Base-by-base conservation (phyloP, 805 yeast genomes). In the Maudiozyma bulderi region DNA sequence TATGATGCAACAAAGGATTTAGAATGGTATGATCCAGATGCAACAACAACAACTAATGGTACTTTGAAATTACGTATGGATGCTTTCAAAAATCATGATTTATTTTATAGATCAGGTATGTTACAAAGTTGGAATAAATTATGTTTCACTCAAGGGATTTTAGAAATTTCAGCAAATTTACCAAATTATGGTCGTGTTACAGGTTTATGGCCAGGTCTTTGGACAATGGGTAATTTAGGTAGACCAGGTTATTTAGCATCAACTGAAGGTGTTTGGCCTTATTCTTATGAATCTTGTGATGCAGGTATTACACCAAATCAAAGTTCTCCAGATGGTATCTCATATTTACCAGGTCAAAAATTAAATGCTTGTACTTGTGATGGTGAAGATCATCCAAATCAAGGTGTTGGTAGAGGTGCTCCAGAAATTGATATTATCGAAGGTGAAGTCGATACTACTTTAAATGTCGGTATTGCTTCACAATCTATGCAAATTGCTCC, bases 401-500 rank as follows among this genome's bases (percentile, higher is more conserved):
- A 70, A 20, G 97, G 96, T 44, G 66, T 69, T 1, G 97, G 97
- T 11, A 80, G 97, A 66, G 96, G 96, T 47, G 95, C 96, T 0
- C 96, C 96, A 8, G 97, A 89, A 73, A 87, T 91, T 58, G 98
- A 90, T 78, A 81, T 82, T 42, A 65, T 90, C 46, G 98, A 90
- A 76, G 96, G 84, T 54, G 88, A 87, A 56, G 77, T 80, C 29
- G 81, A 79, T 53, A 73, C 82, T 2, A 71, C 65, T 11, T 50
- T 72, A 20, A 75, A 75, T 47, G 70, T 67, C 10, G 93, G 93
- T 57, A 77, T 83, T 41, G 96, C 90, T 1, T 87, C 96, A 5
- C 98, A 91, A 68, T 88, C 97, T 4, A 68, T 84, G 62, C 97
- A 91, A 73, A 70, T 88, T 53, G 98, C 97, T n/a, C 98, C 98